Evolutionary conservation across 2,329 filamentous ascomycete genomes (phyloP), one percentile per base, ranked within the genome.

Genomic region (Parastagonospora avenae): DNA sequence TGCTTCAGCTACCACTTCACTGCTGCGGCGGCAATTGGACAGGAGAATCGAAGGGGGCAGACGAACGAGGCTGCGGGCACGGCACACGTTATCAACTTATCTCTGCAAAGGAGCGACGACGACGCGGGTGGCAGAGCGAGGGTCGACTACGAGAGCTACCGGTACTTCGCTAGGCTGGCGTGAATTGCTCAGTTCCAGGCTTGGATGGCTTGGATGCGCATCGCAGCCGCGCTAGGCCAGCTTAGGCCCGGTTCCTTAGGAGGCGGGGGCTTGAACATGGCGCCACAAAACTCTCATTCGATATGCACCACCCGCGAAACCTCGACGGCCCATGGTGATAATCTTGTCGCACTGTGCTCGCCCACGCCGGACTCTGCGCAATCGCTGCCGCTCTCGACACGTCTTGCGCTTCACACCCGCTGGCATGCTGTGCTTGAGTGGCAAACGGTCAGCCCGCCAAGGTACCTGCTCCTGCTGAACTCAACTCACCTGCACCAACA

Each of bases 91-190:
- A 12, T 31, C 15, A 9, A 38, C 15, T 9, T 30, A 31, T 32
- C 29, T 14, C 19, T 8, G 7, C n/a, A 31, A 48, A 53, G 32
- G 39, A 45, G 50, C 44, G 42, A 41, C 35, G 52, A 24, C 16
- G 37, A 39, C 37, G 9, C 42, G 51, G 42, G 48, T 51, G 46
- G 45, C 55, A 55, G 49, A 46, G 41, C 48, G 50, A 49, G 48
- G 11, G 11, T 14, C 11, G 8, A 19, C 27, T 16, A 39, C 8
- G 27, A 27, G 37, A 39, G 19, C 37, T 39, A 39, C 33, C 19
- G 7, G 7, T n/a, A 15, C n/a, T 47, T 46, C 42, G 39, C 46
- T 49, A 56, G 59, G 57, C 55, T 54, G 59, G 59, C 61, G 61
- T 60, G 36, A 39, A 50, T 41, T 50, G 50, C 46, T 53, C 53